Percentiles rank a stretch among this genome's conserved stretches.
Evolutionary conservation across 2,329 filamentous ascomycete species (phyloP).

Genomic region (Calonectria hongkongensis): DNA sequence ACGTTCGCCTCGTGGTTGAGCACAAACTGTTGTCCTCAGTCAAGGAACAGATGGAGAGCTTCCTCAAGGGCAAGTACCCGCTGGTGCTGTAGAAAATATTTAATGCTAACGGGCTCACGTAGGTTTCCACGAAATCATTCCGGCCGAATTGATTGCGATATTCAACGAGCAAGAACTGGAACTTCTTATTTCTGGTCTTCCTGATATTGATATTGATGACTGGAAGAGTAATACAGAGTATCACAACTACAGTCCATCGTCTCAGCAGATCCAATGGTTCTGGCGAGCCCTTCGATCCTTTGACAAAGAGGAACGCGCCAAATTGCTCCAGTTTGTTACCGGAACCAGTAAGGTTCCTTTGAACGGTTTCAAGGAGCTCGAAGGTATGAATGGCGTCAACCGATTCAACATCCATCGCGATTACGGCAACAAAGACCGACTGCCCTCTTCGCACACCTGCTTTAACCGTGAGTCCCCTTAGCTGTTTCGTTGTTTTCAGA

Average conservation of each 20-base stretch:
- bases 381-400: constrained; percentile 99
- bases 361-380: constrained; percentile 98
- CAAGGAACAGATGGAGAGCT: constrained; percentile 94
- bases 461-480: constrained; percentile 91
- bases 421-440: constrained; percentile 95
- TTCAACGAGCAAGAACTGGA: constrained; percentile 99
- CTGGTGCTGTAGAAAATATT: not conserved
- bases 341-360: constrained; percentile 98
- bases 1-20: constrained; percentile 94
- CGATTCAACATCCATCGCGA: constrained; percentile 99
- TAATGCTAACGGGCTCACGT: constrained; percentile 31
- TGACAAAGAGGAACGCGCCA: constrained; percentile 98
- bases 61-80: constrained; percentile 81
- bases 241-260: constrained; percentile 96
- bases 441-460: constrained; percentile 98
- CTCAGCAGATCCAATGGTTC: constrained; percentile 99
- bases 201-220: constrained; percentile 98
- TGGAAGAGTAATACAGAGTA: constrained; percentile 99
- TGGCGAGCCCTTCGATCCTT: constrained; percentile 98
- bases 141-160: constrained; percentile 93
- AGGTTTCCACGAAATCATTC: constrained; percentile 99
- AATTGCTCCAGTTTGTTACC: constrained; percentile 97
- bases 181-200: constrained; percentile 94
- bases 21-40: constrained; percentile 94
- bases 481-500: constrained; percentile 58